These are phyloP conservation scores for Naegleria gruberi DNA, from an alignment of 208 protist genomes.

Conservation along the genomic window DNA sequence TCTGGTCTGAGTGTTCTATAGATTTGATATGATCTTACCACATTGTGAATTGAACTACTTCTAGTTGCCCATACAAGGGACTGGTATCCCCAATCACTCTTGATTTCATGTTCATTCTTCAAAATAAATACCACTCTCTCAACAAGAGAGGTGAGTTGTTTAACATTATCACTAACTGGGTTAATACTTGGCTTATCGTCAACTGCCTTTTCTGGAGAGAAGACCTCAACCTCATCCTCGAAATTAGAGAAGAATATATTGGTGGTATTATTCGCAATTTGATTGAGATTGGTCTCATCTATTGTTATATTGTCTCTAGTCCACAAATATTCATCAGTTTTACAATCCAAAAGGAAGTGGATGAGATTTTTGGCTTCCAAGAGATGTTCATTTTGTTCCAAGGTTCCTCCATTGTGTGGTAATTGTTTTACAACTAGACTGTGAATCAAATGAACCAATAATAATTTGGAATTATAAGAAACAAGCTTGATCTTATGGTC, in stretches of 20 bases:
- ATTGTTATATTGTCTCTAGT: neutral
- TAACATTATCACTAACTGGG: neutral
- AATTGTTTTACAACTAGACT: neutral
- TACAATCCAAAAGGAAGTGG: neutral
- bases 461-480: neutral
- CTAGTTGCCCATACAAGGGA: neutral
- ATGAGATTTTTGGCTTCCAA: neutral
- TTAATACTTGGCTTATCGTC: neutral
- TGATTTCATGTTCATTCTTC: neutral
- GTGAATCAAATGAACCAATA: neutral
- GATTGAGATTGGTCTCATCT: neutral
- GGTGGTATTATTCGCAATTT: neutral
- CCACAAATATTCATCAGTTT: neutral
- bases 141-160: neutral
- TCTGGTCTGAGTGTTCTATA: neutral
- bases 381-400: neutral
- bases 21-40: slow-evolving; percentile 10
- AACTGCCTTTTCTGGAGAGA: neutral
- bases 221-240: neutral
- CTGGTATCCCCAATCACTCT: neutral
- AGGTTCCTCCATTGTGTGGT: neutral
- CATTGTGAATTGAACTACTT: neutral
- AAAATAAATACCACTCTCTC: neutral
- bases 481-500: neutral
- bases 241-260: neutral